Percentiles rank a stretch among this genome's conserved stretches.
These are phyloP conservation scores for Botryotinia calthae DNA, from an alignment of 2,329 filamentous ascomycete species.

Conservation along the genomic window DNA sequence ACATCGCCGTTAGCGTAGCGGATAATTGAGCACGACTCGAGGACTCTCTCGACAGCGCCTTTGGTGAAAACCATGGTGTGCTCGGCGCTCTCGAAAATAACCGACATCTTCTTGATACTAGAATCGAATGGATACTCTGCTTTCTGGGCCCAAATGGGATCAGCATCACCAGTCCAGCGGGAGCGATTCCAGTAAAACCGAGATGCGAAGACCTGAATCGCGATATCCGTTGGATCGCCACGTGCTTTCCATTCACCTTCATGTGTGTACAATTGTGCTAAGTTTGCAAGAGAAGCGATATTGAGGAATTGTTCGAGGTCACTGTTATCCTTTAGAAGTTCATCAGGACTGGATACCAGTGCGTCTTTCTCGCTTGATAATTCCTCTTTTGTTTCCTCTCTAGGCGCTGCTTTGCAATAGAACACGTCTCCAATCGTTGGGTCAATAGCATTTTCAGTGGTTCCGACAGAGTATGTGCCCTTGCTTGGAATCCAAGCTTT, in stretches of 20 bases:
- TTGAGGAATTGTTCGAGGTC: constrained; percentile 56
- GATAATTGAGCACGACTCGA: constrained; percentile 56
- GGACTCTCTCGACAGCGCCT: constrained; percentile 67
- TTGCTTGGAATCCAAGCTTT: constrained; percentile 53
- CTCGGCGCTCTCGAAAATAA: constrained; percentile 55
- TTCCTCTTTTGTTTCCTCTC: background rate
- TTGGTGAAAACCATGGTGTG: constrained; percentile 57
- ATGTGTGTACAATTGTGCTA: constrained; percentile 58
- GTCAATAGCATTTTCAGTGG: constrained; percentile 50
- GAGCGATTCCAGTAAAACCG: constrained; percentile 64
- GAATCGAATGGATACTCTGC: constrained; percentile 74
- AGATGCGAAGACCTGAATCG: constrained; percentile 70
- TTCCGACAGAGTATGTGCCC: constrained; percentile 52
- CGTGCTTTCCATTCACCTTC: constrained; percentile 58
- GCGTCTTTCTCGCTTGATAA: too few species aligned
- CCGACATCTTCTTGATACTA: constrained; percentile 73
- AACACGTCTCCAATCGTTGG: constrained; percentile 47
- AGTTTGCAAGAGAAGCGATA: constrained; percentile 62
- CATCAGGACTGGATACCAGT: background rate
- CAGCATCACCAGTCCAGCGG: constrained; percentile 49
- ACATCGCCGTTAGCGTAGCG: too few species aligned
- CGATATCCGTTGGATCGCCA: constrained; percentile 69
- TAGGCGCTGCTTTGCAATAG: constrained; percentile 37
- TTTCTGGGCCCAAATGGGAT: constrained; percentile 54
- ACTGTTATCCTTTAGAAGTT: constrained; percentile 46